A percentile compares a stretch with the other conserved stretches of the same genome.
Conservation (phyloP, 768 basidiomycete species). For the Termitomyces sp. region DNA sequence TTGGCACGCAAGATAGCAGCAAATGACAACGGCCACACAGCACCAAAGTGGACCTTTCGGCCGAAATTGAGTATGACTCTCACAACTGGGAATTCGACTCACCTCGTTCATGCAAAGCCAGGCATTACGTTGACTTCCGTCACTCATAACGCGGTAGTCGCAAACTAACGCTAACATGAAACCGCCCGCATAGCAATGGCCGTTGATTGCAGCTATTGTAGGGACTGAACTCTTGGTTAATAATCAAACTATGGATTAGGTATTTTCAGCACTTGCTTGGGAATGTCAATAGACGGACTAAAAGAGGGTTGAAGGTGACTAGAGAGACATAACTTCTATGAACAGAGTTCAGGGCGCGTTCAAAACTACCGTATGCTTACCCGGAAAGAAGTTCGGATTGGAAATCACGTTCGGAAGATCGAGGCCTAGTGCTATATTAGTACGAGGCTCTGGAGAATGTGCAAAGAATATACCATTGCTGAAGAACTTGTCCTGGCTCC, state of each 20-base stretch:
- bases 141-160: slow-evolving; percentile 87
- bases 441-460: not conserved
- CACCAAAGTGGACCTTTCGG: slow-evolving; percentile 74
- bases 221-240: slow-evolving; percentile 46
- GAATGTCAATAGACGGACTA: slow-evolving; percentile 64
- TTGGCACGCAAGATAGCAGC: slow-evolving; percentile 59
- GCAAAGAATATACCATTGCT: slow-evolving; percentile 55
- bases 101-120: slow-evolving; percentile 96
- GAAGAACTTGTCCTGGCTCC: slow-evolving; percentile 82
- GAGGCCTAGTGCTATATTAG: slow-evolving; percentile 41
- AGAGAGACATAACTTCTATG: slow-evolving; percentile 5
- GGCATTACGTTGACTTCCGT: slow-evolving; percentile 68
- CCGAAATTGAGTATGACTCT: not conserved
- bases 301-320: slow-evolving; percentile 74
- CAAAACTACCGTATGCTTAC: slow-evolving; percentile 30
- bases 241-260: not conserved
- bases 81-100: slow-evolving; percentile 4
- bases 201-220: slow-evolving; percentile 74
- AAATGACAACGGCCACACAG: slow-evolving; percentile 72
- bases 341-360: not conserved
- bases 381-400: slow-evolving; percentile 60
- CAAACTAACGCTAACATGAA: slow-evolving; percentile 76
- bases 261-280: slow-evolving; percentile 47
- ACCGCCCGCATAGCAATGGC: slow-evolving; percentile 82
- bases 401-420: slow-evolving; percentile 47